Conservation (phyloP, 768 basidiomycete genomes). For the Collybia sp. region DNA sequence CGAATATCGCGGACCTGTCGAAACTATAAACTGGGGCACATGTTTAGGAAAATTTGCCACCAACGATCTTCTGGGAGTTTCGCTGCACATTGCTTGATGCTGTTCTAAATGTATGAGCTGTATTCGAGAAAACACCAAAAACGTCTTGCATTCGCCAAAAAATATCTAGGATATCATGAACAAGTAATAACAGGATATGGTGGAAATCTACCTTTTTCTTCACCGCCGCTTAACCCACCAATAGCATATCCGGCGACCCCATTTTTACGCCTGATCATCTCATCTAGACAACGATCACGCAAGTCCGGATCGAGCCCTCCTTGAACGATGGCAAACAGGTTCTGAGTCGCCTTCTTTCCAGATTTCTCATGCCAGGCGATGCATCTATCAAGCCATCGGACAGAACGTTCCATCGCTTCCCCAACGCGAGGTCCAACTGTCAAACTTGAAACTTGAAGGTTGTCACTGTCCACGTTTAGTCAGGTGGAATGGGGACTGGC, state of each 20-base stretch:
- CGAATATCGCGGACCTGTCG: constrained; percentile 76
- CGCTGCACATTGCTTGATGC: constrained; percentile 79
- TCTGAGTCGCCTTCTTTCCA: constrained; percentile 63
- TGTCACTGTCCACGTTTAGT: neutral
- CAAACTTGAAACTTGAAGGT: constrained; percentile 63
- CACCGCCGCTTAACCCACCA: constrained; percentile 86
- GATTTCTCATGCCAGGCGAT: constrained; percentile 69
- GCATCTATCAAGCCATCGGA: constrained; percentile 89
- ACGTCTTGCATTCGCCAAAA: constrained; percentile 80
- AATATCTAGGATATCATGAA: constrained; percentile 42
- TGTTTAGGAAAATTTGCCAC: constrained; percentile 19
- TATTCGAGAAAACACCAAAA: neutral
- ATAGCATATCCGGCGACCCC: constrained; percentile 89
- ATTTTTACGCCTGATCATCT: constrained; percentile 74
- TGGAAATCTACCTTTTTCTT: constrained; percentile 69
- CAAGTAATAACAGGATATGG: neutral
- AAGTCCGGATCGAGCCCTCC: constrained; percentile 74
- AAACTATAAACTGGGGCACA: constrained; percentile 7
- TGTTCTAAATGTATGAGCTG: constrained; percentile 17
- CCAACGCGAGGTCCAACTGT: constrained; percentile 76
- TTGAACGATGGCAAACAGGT: constrained; percentile 90
- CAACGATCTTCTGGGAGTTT: constrained; percentile 74
- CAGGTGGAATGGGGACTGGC: constrained; percentile 16
- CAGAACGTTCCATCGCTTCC: constrained; percentile 85
- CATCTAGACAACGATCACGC: constrained; percentile 71